phyloP scores from a whole-genome alignment of 148 eudicot genomes.

The Suaeda aralocaspica region DNA sequence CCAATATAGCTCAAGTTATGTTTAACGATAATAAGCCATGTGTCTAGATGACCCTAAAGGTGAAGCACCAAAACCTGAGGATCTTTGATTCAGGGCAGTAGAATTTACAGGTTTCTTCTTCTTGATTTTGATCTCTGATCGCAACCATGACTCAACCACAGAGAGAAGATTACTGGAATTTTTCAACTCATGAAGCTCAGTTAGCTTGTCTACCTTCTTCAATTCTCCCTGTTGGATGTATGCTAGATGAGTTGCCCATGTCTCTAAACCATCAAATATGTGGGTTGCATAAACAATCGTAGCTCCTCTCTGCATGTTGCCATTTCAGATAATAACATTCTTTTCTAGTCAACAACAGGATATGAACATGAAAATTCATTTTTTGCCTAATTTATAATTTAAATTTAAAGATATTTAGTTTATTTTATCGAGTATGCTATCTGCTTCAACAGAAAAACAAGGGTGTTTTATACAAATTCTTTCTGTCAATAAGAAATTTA shows the following conservation, averaged over 20 bases:
- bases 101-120: constrained; percentile 55
- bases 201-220: constrained; percentile 63
- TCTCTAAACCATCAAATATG: constrained; percentile 92
- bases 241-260: constrained; percentile 94
- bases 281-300: constrained; percentile 95
- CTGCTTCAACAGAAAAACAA: no score
- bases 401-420: no score
- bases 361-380: neutral
- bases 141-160: constrained; percentile 88
- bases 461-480: no score
- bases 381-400: no score
- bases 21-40: constrained; percentile 88
- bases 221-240: constrained; percentile 83
- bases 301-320: constrained; percentile 73
- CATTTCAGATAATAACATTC: neutral
- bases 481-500: no score
- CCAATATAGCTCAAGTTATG: neutral
- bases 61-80: constrained; percentile 67
- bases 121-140: constrained; percentile 70
- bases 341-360: neutral
- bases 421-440: no score
- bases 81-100: constrained; percentile 26
- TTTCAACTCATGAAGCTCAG: constrained; percentile 64
- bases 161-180: constrained; percentile 68
- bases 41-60: constrained; percentile 89